phyloP scores from a whole-genome alignment of 805 yeast species.

The Tetrapisispora iriomotensis region DNA sequence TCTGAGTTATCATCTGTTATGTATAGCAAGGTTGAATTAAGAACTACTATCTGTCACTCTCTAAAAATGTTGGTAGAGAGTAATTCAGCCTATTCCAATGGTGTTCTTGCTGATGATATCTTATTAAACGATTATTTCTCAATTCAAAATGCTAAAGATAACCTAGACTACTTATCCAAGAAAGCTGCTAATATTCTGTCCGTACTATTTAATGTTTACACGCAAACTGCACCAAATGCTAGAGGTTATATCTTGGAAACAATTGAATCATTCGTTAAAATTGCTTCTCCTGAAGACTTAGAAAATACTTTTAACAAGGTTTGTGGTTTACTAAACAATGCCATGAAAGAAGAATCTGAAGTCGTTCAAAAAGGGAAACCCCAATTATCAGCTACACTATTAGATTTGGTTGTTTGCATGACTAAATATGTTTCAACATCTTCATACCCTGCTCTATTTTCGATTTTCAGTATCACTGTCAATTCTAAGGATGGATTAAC shows the following conservation, averaged over 20 bases:
- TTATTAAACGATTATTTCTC: slow-evolving; percentile 56
- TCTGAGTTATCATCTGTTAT: slow-evolving; percentile 60
- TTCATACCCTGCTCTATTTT: slow-evolving; percentile 61
- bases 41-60: slow-evolving; percentile 78
- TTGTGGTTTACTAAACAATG: slow-evolving; percentile 64
- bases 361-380: slow-evolving; percentile 20
- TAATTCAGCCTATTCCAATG: slow-evolving; percentile 46
- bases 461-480: slow-evolving; percentile 68
- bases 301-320: slow-evolving; percentile 75
- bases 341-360: slow-evolving; percentile 49
- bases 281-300: slow-evolving; percentile 58
- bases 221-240: slow-evolving; percentile 77
- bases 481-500: slow-evolving; percentile 49
- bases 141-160: slow-evolving; percentile 40
- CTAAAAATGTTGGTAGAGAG: slow-evolving; percentile 71
- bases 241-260: slow-evolving; percentile 82
- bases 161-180: slow-evolving; percentile 51
- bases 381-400: slow-evolving; percentile 67
- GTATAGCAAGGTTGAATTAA: slow-evolving; percentile 63
- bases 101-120: slow-evolving; percentile 46
- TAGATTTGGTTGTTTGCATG: slow-evolving; percentile 85
- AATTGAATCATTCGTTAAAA: slow-evolving; percentile 67
- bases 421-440: slow-evolving; percentile 68
- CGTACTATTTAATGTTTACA: slow-evolving; percentile 83
- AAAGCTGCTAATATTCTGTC: slow-evolving; percentile 71